Evolutionary conservation across 1,284 basidiomycete species (phyloP).

Genomic region (Jaminaea rosea): DNA sequence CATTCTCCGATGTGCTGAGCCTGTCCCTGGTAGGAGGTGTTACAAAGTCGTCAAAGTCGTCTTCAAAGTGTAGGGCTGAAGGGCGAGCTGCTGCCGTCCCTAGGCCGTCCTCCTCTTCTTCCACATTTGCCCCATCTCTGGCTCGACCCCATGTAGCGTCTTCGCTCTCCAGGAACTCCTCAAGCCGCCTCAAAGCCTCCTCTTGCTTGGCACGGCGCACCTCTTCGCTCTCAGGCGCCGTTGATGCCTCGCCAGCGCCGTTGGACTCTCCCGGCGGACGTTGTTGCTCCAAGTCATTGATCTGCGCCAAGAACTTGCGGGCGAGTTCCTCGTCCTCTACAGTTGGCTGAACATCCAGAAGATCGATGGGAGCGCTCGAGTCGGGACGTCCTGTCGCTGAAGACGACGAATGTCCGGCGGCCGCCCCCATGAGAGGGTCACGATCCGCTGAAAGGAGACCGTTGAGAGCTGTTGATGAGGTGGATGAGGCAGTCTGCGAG

Average conservation of each 20-base stretch:
- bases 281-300: not conserved
- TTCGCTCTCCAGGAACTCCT: conserved; percentile 2
- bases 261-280: not conserved
- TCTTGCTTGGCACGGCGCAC: not conserved
- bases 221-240: not conserved
- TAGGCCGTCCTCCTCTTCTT: not conserved
- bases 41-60: conserved; percentile 10
- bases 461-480: not conserved
- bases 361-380: not conserved
- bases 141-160: conserved; percentile 2
- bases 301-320: conserved; percentile 4
- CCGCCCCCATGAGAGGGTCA: too few species aligned
- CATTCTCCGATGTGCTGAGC: too few species aligned
- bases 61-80: conserved; percentile 3
- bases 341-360: not conserved
- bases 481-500: not conserved
- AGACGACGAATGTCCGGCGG: not conserved
- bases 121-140: not conserved
- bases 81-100: not conserved
- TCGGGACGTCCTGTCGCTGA: not conserved
- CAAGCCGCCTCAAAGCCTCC: not conserved
- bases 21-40: not conserved
- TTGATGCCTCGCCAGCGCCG: not conserved
- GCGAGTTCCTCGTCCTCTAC: conserved; percentile 7
- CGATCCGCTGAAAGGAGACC: not conserved